Evolutionary conservation across 805 yeast genomes (phyloP), one percentile per base, ranked within the genome.

Genomic region (Metschnikowia santaceciliae): DNA sequence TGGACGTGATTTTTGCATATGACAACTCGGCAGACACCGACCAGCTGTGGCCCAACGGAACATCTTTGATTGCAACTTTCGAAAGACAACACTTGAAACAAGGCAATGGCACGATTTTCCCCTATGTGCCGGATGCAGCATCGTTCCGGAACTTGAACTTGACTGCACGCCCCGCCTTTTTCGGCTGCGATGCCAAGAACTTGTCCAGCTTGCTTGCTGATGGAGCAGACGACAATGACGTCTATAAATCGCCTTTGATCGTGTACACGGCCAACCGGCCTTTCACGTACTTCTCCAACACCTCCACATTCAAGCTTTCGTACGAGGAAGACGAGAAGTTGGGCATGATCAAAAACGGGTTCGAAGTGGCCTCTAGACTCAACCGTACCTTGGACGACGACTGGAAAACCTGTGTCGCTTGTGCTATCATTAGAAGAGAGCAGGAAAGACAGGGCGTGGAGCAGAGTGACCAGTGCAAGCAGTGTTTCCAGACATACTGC

Each of bases 401-500:
- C 38, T 89, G 88, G 84, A 71, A 79, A 39, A 78, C 82, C 6
- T 89, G 96, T 72, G 77, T 89, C 45, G 88, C 87, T 2, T 89
- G 96, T 75, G 96, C 95, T 8, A 78, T 89, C 42, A 75, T 88
- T 52, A 84, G 88, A 70, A 81, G 96, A 65, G 80, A 85, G 39
- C 83, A 84, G 62, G 94, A 88, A 69, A 77, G 90, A 63, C 67
- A 76, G 36, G 82, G 83, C 30, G 67, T 74, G 35, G 74, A 78
- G 15, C 85, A 86, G 52, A 69, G 81, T n/a, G 82, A 76, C 1
- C 89, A 86, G 62, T 90, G 97, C 71, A 69, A 80, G 58, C 54
- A 70, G 48, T 90, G 97, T 65, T 88, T 90, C 65, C 68, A 72
- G 34, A 73, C 71, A 6, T 88, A 88, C 67, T 90, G 97, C 68